A percentile compares a stretch with the other conserved stretches of the same genome.
Evolutionary conservation across 495 filamentous ascomycete genomes (phyloP).

Genomic region (Lasiosphaeria hispida): DNA sequence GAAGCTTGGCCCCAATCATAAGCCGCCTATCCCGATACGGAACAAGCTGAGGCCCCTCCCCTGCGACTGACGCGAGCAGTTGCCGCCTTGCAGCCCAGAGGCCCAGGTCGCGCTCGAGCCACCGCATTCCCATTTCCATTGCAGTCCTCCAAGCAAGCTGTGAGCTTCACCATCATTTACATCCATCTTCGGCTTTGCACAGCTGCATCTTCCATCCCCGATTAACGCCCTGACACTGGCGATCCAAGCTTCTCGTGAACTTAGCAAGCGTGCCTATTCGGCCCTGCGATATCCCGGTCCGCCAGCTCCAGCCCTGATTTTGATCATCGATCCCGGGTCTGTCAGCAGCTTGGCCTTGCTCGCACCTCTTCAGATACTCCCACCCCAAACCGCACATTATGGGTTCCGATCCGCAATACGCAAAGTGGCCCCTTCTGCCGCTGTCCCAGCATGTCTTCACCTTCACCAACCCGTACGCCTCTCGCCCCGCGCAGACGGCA

Average conservation of each 20-base stretch:
- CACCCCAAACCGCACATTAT: slow-evolving; percentile 45
- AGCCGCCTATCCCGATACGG: neutral
- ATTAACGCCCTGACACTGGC: too few species aligned
- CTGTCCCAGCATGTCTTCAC: slow-evolving; percentile 97
- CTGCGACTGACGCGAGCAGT: slow-evolving; percentile 23
- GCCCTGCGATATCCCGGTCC: neutral
- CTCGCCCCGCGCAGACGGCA: slow-evolving; percentile 62
- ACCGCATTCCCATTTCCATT: slow-evolving; percentile 11
- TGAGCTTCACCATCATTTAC: neutral
- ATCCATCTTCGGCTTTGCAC: neutral
- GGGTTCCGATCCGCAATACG: slow-evolving; percentile 96
- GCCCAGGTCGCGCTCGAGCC: slow-evolving; percentile 14
- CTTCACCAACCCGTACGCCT: slow-evolving; percentile 82
- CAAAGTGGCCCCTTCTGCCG: slow-evolving; percentile 87
- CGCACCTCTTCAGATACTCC: neutral
- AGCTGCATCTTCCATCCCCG: too few species aligned
- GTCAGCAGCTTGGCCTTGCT: slow-evolving; percentile 2
- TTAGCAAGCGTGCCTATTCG: neutral
- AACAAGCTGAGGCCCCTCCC: neutral
- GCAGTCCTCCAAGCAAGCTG: slow-evolving; percentile 4
- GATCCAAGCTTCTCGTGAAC: too few species aligned
- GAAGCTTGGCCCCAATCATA: neutral
- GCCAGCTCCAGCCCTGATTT: neutral
- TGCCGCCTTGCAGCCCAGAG: slow-evolving; percentile 21
- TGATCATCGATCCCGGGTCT: neutral